Evolutionary conservation across 2,329 filamentous ascomycete genomes (phyloP), one percentile per base, ranked within the genome.

Genomic region (Trichoderma pleuroti): DNA sequence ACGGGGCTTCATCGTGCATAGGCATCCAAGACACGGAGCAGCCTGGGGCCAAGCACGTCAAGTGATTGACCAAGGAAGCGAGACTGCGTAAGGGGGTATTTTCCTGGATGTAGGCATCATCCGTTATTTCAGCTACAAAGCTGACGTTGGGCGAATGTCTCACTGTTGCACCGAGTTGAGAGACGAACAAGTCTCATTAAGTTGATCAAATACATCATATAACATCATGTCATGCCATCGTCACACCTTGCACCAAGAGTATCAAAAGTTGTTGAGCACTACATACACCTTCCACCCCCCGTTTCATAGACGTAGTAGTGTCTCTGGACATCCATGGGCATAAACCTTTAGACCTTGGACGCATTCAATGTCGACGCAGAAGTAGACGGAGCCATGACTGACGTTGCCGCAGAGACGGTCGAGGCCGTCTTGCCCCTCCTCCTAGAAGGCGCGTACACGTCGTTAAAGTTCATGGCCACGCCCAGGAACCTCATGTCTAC

Each of bases 381-480:
- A 73, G 73, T n/a, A 73, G 69, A 60, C 24, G 73, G 71, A 30
- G 75, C 77, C 30, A 74, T 72, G 11, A 57, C 57, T 32, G 75
- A 72, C 18, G 74, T 32, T 74, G 77, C 21, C 73, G 73, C 39
- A 74, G 74, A n/a, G 73, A 68, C 71, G 8, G 76, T 72, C 42
- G 71, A 73, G 14, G 74, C 73, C 6, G 76, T 65, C 80, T 84
- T 86, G 71, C 86, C 82, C 81, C 90, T 90, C 79, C 90, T 87
- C 76, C 90, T 86, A 57, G 90, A 88, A 16, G 93, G 92, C 81
- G 93, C 88, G 81, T 98, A 98, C 30, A 97, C 92, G 79, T 98
- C 95, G 81, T 99, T 99, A 82, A 98, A 99, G 82, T 98, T 99
- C 93, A 99, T 98, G 52, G 96, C 93, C 60, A 98, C 94, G 49